Evolutionary conservation across 148 eudicot genomes (phyloP).

Genomic region (Chenopodium formosanum): DNA sequence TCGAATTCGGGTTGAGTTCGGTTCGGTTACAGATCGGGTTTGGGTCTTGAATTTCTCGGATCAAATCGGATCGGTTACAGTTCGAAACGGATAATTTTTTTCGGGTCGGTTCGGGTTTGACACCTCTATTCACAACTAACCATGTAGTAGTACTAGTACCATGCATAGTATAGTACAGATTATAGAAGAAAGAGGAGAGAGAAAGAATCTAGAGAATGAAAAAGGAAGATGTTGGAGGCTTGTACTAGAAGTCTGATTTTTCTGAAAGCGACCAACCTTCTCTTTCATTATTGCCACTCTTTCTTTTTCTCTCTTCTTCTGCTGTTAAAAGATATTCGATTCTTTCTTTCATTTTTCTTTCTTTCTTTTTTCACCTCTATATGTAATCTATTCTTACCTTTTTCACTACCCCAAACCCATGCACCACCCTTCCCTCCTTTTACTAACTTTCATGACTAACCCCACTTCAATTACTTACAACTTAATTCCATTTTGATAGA

Average conservation of each 20-base stretch:
- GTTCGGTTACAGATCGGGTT: too few species aligned
- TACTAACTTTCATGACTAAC: slow-evolving; percentile 27
- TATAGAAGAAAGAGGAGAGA: neutral
- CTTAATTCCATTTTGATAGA: too few species aligned
- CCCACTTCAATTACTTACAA: neutral
- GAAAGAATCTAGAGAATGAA: slow-evolving; percentile 38
- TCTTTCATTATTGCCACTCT: slow-evolving; percentile 26
- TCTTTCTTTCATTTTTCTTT: slow-evolving; percentile 12
- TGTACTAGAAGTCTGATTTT: slow-evolving; percentile 54
- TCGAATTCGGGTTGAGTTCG: too few species aligned
- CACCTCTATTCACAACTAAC: too few species aligned
- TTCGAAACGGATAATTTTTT: too few species aligned
- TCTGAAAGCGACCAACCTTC: slow-evolving; percentile 51
- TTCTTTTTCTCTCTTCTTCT: slow-evolving; percentile 13
- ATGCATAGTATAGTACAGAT: too few species aligned
- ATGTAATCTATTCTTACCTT: slow-evolving; percentile 7
- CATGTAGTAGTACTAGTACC: too few species aligned
- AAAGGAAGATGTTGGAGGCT: slow-evolving; percentile 64
- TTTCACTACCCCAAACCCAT: slow-evolving; percentile 22
- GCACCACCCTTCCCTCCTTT: neutral
- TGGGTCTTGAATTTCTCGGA: too few species aligned
- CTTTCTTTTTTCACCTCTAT: slow-evolving; percentile 3
- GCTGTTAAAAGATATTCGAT: slow-evolving; percentile 22
- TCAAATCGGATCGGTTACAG: too few species aligned
- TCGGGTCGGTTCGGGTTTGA: too few species aligned